Base-by-base conservation (phyloP, 179 eudicot genomes). In the Silene noctiflora region DNA sequence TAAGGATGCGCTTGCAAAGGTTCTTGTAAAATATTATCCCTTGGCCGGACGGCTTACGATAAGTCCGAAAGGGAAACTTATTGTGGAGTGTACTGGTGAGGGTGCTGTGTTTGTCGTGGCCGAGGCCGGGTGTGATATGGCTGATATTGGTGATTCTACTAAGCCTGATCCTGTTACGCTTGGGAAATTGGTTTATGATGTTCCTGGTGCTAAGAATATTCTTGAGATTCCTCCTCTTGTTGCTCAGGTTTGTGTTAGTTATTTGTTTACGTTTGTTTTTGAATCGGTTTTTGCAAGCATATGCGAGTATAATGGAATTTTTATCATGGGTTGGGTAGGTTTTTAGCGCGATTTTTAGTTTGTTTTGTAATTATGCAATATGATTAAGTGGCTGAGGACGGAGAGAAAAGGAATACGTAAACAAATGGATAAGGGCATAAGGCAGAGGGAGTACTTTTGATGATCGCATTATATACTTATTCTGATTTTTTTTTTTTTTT, bases 61-160 rank as follows among this genome's bases (percentile, higher is more conserved):
- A 13, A 81, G 86, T 77, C 73, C 82, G 4, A 79, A 77, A 11
- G 87, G 87, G 1, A 87, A 84, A 82, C 87, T 82, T 21, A 77
- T 81, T 7, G 82, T 87, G 2, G 83, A 87, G 22, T 86, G 91
- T 69, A 85, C 79, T 1, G 81, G 68, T 3, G 86, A 84, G 19
- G 89, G 89, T 3, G 89, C 86, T 3, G 87, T 86, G 12, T 88
- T 88, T n/a, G 83, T 88, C 0, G 87, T 82, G 78, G 91, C 91
- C 0, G 87, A 84, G 71, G 87, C 91, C 0, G 83, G 76, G 33
- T 82, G 87, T 62, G 66, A 14, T 0, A 69, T 88, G 77, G 80
- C 63, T 56, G 87, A 78, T 19, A 77, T 86, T 21, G 91, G 89
- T 0, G 87, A 88, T 67, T 78, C 80, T 6, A 84, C 89, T 20